A percentile compares a stretch with the other conserved stretches of the same genome.
These are phyloP conservation scores for Catunica adiposa DNA, from an alignment of 2,329 filamentous ascomycete genomes.

Conservation along the genomic window DNA sequence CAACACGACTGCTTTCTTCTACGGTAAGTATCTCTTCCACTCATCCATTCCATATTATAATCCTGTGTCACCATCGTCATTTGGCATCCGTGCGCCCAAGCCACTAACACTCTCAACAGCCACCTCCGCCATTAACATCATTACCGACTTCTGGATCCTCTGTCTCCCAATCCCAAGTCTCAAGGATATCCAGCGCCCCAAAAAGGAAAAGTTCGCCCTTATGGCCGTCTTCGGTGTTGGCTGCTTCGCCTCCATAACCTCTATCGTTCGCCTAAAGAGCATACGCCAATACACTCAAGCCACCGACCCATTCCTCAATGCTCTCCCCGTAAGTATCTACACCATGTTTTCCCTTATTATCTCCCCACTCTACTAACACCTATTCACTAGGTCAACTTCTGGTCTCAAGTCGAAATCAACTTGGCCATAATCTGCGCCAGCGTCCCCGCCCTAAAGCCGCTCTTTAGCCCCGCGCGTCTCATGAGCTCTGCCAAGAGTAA, in stretches of 20 bases:
- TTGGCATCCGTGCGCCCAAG: background rate
- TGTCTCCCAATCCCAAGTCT: constrained; percentile 29
- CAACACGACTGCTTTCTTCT: constrained; percentile 26
- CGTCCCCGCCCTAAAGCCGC: constrained; percentile 32
- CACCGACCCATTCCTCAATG: constrained; percentile 21
- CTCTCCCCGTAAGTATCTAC: constrained; percentile 17
- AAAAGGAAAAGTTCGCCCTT: constrained; percentile 34
- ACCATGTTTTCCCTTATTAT: constrained; percentile 13
- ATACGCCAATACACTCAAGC: constrained; percentile 24
- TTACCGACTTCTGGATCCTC: constrained; percentile 31
- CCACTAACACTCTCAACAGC: constrained; percentile 17
- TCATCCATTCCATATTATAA: no score
- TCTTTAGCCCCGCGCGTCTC: constrained; percentile 24
- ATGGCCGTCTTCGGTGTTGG: constrained; percentile 27
- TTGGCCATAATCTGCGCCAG: constrained; percentile 33
- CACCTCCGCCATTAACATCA: constrained; percentile 29
- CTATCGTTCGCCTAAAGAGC: constrained; percentile 25
- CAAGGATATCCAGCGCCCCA: constrained; percentile 29
- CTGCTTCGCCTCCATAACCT: constrained; percentile 23
- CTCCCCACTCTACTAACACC: background rate
- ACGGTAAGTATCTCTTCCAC: constrained; percentile 23
- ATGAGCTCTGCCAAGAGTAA: background rate
- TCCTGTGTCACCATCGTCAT: background rate
- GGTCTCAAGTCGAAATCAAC: constrained; percentile 33
- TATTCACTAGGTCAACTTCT: constrained; percentile 23